These are phyloP conservation scores for Pseudopyricularia javanii DNA, from an alignment of 2,329 filamentous ascomycete genomes.

Conservation along the genomic window DNA sequence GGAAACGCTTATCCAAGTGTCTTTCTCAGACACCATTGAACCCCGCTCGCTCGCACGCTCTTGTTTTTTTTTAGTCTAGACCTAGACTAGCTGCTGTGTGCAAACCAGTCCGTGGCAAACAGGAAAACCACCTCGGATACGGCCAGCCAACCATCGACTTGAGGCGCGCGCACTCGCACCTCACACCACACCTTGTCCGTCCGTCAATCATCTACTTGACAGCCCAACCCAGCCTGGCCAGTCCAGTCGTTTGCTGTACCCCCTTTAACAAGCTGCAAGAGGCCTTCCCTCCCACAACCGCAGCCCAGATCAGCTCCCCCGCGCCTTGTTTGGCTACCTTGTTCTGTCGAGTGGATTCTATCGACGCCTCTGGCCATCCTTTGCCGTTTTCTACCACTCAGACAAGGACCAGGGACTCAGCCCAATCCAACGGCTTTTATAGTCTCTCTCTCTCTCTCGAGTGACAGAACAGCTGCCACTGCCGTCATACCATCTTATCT, in stretches of 20 bases:
- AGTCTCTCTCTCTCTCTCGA: not conserved
- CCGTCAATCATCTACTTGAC: not conserved
- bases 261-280: not conserved
- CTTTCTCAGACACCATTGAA: not conserved
- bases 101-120: not conserved
- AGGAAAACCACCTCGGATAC: not conserved
- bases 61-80: not conserved
- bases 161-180: not conserved
- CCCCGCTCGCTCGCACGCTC: not conserved
- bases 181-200: not conserved
- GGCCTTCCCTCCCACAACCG: not conserved
- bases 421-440: not conserved
- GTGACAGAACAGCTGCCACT: not conserved
- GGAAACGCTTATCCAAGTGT: not conserved
- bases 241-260: not conserved
- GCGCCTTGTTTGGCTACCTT: not conserved
- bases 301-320: not conserved
- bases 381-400: not conserved
- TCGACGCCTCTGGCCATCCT: not conserved
- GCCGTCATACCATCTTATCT: not conserved
- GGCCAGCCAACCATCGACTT: not conserved
- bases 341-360: not conserved
- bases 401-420: not conserved
- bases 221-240: not conserved
- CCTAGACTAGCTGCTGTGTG: not conserved